These are phyloP conservation scores for Pelargonium citronellum DNA, from an alignment of 441 rosid genomes.

Conservation along the genomic window DNA sequence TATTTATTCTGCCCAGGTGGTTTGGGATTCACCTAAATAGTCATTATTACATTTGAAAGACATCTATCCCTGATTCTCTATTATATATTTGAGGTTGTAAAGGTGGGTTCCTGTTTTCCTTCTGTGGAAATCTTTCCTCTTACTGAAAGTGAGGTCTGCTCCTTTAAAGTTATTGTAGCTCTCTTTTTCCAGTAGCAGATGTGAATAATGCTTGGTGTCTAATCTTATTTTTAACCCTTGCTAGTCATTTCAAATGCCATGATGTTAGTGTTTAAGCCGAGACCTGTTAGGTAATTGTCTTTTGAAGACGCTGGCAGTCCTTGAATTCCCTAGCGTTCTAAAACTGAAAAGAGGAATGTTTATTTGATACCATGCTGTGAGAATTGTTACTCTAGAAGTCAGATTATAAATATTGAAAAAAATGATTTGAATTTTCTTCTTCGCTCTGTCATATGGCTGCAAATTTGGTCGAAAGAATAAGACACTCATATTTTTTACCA, in stretches of 20 bases:
- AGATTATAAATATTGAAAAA: background rate
- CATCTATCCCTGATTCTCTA: background rate
- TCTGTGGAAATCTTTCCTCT: background rate
- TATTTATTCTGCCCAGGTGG: too few species aligned
- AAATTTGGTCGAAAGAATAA: background rate
- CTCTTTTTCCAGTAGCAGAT: too few species aligned
- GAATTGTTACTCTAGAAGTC: too few species aligned
- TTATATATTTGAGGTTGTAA: background rate
- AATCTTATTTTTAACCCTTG: background rate
- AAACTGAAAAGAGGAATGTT: too few species aligned
- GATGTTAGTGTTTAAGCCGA: background rate
- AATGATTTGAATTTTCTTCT: background rate
- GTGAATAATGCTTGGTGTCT: background rate
- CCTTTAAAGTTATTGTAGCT: too few species aligned
- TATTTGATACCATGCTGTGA: too few species aligned
- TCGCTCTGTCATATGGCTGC: slow-evolving; percentile 2
- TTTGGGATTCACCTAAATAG: too few species aligned
- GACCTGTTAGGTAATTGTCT: background rate
- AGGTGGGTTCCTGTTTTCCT: background rate
- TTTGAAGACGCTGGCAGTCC: background rate
- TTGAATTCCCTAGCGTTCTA: too few species aligned
- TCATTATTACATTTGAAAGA: background rate
- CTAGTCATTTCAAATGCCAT: background rate
- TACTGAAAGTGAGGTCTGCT: too few species aligned
- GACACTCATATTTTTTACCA: slow-evolving; percentile 10